Percentiles rank a stretch among this genome's conserved stretches.
Conservation (phyloP, 2,329 filamentous ascomycete species). For the Colletotrichum musae region DNA sequence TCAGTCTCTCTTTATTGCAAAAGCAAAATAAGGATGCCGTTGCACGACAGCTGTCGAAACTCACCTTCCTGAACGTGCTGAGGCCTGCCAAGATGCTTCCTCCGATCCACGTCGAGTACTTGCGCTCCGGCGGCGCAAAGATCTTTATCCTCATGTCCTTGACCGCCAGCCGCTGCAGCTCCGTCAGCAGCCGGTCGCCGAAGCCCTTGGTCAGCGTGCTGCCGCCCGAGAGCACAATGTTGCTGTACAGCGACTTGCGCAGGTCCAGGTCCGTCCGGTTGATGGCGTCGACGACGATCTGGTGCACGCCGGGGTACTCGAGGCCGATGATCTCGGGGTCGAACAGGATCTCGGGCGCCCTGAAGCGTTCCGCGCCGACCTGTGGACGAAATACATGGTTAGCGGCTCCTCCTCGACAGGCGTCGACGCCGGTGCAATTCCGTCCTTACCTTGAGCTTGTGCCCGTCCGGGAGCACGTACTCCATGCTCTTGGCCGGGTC, state of each 20-base stretch:
- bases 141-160: slow-evolving; percentile 99
- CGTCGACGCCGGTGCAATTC: too few species aligned
- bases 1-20: not conserved
- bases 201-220: slow-evolving; percentile 98
- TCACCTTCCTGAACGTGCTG: slow-evolving; percentile 97
- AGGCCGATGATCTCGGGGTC: slow-evolving; percentile 97
- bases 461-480: slow-evolving; percentile 92
- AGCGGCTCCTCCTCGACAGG: not conserved
- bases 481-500: slow-evolving; percentile 86
- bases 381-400: slow-evolving; percentile 50
- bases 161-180: slow-evolving; percentile 93
- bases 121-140: slow-evolving; percentile 95
- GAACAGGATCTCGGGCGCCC: slow-evolving; percentile 96
- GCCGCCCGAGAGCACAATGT: slow-evolving; percentile 96
- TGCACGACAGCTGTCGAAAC: not conserved
- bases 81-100: slow-evolving; percentile 96
- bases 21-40: slow-evolving; percentile 6
- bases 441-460: slow-evolving; percentile 84
- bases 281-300: slow-evolving; percentile 97
- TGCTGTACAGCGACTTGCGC: slow-evolving; percentile 92
- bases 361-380: slow-evolving; percentile 94
- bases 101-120: slow-evolving; percentile 99
- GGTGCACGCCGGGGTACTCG: slow-evolving; percentile 96
- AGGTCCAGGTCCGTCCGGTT: slow-evolving; percentile 95
- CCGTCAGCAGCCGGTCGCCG: slow-evolving; percentile 89